Evolutionary conservation across 2,329 filamentous ascomycete genomes (phyloP), one percentile per base, ranked within the genome.

Genomic region (Ophiostoma angusticollis): DNA sequence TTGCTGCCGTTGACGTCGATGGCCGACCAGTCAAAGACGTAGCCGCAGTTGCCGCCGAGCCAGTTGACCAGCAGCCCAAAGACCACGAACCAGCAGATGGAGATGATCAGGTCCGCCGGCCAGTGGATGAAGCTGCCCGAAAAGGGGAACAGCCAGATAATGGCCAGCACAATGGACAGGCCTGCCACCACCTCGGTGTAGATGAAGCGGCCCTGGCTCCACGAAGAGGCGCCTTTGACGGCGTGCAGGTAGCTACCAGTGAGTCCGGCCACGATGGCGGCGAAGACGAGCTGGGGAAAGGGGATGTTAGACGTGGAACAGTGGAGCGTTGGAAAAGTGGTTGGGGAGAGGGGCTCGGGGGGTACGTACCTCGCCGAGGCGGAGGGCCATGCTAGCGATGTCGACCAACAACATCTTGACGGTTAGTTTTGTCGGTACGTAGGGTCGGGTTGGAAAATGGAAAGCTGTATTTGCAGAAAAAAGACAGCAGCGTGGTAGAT

Each of bases 81-180:
- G 3, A 68, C 66, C 19, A 72, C 70, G 52, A 83, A 84, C 80
- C 80, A 86, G 35, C 72, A 65, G 40, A 78, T 59, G 31, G 76
- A 79, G 48, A 86, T 63, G 50, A 85, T 47, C 19, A 86, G 50
- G 52, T 89, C 83, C 49, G 77, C 62, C 0, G 78, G 78, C 70
- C 78, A 87, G 57, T 79, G 70, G 45, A 77, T 67, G 57, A 86
- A 84, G 33, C 66, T 69, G 36, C 63, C 62, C 2, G 73, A 70
- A 52, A 83, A 82, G 2, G 83, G 83, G 29, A 87, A 65, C 21
- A 86, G 65, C 73, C 80, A 84, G 45, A 87, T 55, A 19, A 87
- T 58, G 5, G 73, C 65, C n/a, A 84, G 62, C 29, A 87, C 56
- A 39, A 86, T 74, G 11, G 77, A 74, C 14, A 87, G 52, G 16